Conservation (phyloP, 306 rosid species). For the Quillaja saponaria region DNA sequence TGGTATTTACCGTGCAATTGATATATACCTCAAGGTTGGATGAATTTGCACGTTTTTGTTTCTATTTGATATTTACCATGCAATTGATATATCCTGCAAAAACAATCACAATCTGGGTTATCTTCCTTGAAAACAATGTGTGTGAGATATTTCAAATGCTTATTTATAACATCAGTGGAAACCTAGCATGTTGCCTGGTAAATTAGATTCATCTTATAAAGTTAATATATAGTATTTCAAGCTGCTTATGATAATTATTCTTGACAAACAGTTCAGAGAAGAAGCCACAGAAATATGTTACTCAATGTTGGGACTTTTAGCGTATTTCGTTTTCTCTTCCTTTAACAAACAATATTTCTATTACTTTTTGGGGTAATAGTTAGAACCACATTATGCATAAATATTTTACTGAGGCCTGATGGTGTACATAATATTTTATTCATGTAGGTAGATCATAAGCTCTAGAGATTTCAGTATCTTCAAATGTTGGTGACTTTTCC, state of each 20-base stretch:
- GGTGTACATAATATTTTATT: background rate
- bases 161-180: slow-evolving; percentile 12
- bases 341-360: too few relatives aligned
- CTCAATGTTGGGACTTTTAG: background rate
- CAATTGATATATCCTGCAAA: slow-evolving; percentile 13
- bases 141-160: background rate
- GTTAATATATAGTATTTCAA: background rate
- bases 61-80: background rate
- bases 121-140: background rate
- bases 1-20: slow-evolving; percentile 83
- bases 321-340: too few relatives aligned
- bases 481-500: background rate
- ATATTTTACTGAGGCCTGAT: too few relatives aligned
- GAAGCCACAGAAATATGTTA: background rate
- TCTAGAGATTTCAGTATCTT: background rate
- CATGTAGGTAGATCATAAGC: background rate
- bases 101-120: background rate
- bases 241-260: background rate
- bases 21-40: slow-evolving; percentile 82
- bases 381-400: too few relatives aligned
- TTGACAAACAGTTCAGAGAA: too few relatives aligned
- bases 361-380: too few relatives aligned
- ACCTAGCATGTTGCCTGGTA: slow-evolving; percentile 1
- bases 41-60: background rate
- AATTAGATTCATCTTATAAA: background rate